Evolutionary conservation across 2,329 filamentous ascomycete species (phyloP).

Genomic region (Lachnellula suecica): DNA sequence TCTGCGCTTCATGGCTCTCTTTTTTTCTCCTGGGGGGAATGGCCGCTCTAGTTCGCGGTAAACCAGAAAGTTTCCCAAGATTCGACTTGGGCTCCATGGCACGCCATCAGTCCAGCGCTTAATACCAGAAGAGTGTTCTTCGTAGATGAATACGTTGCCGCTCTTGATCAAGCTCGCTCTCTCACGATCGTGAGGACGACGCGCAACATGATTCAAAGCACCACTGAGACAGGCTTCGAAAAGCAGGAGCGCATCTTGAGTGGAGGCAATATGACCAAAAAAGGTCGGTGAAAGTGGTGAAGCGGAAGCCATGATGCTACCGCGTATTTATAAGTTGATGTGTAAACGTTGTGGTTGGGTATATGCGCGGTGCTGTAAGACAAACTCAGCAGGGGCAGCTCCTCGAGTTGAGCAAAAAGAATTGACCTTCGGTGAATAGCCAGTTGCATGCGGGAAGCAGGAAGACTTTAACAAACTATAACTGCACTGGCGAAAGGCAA

Average conservation of each 20-base stretch:
- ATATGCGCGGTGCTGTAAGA: conserved; percentile 4
- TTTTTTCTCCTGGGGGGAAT: conserved; percentile 85
- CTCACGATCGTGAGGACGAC: conserved; percentile 84
- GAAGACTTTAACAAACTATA: conserved; percentile 18
- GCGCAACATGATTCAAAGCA: conserved; percentile 70
- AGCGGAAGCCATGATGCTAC: conserved; percentile 19
- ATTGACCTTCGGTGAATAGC: no score
- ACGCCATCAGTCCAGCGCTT: conserved; percentile 94
- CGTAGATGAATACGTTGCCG: conserved; percentile 87
- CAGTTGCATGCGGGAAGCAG: conserved; percentile 13
- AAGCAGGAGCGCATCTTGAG: conserved; percentile 66
- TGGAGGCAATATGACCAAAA: conserved; percentile 28
- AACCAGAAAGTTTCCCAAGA: conserved; percentile 94
- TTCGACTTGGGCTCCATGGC: conserved; percentile 88
- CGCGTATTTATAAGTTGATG: no score
- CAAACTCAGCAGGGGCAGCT: no score
- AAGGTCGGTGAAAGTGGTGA: conserved; percentile 24
- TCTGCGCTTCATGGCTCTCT: conserved; percentile 73
- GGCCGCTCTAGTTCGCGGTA: conserved; percentile 97
- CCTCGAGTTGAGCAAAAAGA: no score
- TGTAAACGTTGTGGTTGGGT: no score
- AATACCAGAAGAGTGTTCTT: conserved; percentile 86
- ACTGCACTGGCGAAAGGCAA: neutral
- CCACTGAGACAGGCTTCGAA: conserved; percentile 78
- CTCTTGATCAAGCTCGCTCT: conserved; percentile 74